Evolutionary conservation across 371 early-diverging fungal species (phyloP).

Genomic region (Mortierella sp.): DNA sequence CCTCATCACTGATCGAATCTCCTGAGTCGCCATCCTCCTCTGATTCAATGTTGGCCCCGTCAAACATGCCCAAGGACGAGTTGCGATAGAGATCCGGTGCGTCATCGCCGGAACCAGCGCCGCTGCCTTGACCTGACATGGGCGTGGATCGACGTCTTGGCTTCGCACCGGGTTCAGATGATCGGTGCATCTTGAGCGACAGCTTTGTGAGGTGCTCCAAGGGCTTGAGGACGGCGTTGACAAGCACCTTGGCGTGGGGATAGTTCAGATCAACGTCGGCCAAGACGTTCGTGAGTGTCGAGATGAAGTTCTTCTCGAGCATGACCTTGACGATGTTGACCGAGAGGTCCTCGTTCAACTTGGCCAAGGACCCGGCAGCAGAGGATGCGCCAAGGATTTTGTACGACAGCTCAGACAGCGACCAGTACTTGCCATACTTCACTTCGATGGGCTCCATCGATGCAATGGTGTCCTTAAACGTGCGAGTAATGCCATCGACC

Average conservation of each 20-base stretch:
- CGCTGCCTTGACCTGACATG: slow-evolving; percentile 50
- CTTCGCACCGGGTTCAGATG: slow-evolving; percentile 59
- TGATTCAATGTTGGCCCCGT: slow-evolving; percentile 71
- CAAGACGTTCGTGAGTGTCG: slow-evolving; percentile 79
- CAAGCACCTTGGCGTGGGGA: slow-evolving; percentile 81
- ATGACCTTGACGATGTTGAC: slow-evolving; percentile 82
- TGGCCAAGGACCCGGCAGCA: slow-evolving; percentile 49
- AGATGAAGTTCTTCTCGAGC: slow-evolving; percentile 92
- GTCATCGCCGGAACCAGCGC: slow-evolving; percentile 70
- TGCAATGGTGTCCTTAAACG: slow-evolving; percentile 70
- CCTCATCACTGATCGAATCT: slow-evolving; percentile 75
- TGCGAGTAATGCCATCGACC: slow-evolving; percentile 68
- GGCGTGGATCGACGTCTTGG: slow-evolving; percentile 44
- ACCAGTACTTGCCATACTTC: slow-evolving; percentile 77
- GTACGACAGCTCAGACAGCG: slow-evolving; percentile 78
- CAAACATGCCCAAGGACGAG: slow-evolving; percentile 92
- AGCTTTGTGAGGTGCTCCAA: slow-evolving; percentile 89
- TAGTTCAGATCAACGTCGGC: slow-evolving; percentile 92
- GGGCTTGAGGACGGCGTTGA: slow-evolving; percentile 84
- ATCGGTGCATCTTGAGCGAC: slow-evolving; percentile 83
- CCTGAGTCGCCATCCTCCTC: slow-evolving; percentile 74
- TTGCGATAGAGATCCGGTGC: slow-evolving; percentile 89
- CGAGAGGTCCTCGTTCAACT: slow-evolving; percentile 66
- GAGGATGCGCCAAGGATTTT: slow-evolving; percentile 71
- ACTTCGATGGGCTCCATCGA: slow-evolving; percentile 65